Evolutionary conservation across 257 asterid species (phyloP).

Genomic region (Lithospermum erythrorhizon): DNA sequence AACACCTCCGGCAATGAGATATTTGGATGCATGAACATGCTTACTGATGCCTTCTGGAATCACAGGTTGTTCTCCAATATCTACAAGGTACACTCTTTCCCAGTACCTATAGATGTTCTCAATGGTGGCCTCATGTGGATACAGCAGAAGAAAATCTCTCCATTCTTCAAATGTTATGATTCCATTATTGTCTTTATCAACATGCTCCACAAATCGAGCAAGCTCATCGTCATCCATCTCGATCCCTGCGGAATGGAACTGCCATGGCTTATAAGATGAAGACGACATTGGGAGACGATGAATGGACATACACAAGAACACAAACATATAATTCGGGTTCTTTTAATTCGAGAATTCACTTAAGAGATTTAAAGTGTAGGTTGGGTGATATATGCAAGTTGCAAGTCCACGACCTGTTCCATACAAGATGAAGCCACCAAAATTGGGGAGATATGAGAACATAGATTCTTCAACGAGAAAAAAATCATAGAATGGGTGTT

Average conservation of each 20-base stretch:
- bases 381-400: too few species aligned
- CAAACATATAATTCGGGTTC: too few species aligned
- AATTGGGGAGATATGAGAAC: too few species aligned
- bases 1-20: conserved; percentile 89
- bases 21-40: conserved; percentile 71
- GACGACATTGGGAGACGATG: neutral
- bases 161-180: conserved; percentile 95
- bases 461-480: too few species aligned
- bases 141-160: conserved; percentile 90
- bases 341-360: too few species aligned
- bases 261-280: conserved; percentile 62
- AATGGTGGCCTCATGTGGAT: conserved; percentile 91
- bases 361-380: too few species aligned
- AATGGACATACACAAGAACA: too few species aligned
- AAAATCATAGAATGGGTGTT: too few species aligned
- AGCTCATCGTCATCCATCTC: conserved; percentile 85
- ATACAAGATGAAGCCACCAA: too few species aligned
- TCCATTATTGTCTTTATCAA: conserved; percentile 91
- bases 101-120: conserved; percentile 83
- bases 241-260: conserved; percentile 78
- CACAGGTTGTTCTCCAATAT: conserved; percentile 91
- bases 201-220: conserved; percentile 92
- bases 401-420: too few species aligned
- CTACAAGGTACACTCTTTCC: conserved; percentile 90
- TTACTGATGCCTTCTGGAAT: conserved; percentile 92